Base-by-base conservation (phyloP, 1,139 yeast species). In the Kluyveromyces sp. region DNA sequence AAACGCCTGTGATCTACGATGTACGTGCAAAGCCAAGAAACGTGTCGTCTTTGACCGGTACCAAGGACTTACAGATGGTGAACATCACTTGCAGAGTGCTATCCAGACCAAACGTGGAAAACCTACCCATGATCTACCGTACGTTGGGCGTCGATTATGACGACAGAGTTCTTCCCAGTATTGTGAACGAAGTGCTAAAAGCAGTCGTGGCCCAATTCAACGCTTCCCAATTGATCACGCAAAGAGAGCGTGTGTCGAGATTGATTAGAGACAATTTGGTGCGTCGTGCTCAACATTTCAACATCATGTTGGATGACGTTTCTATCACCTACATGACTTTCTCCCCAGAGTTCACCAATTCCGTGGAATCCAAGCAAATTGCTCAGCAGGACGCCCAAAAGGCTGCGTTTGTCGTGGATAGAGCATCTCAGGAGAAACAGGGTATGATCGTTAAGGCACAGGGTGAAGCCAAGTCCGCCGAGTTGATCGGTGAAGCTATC, bases 311-410 rank as follows among this genome's bases (percentile, higher is more conserved):
- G 57, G 99, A 92, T 65, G 98, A 92, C 67, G 98, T 94, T 40
- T 92, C 98, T 4, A 76, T 89, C 61, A 92, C 97, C 2, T 85
- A 71, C 59, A 94, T 92, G 96, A 86, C 96, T 1, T 92, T 92
- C 66, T 85, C 95, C 3, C 99, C 99, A 20, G 98, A 92, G 67
- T 92, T 92, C 67, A 89, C 97, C 44, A 81, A 83, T 39, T 98
- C 99, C 2, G 99, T 92, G 43, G 99, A 92, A 70, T 95, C 96
- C 47, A 92, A 92, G 69, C 98, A 92, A 70, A 92, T 92, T 66
- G 98, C 99, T 30, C 98, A 94, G 68, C 99, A 92, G 71, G 98
- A 92, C 65, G 97, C 98, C 25, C 96, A 92, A 70, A 80, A 95
- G 65, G 97, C 98, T 12, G 96, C 97, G 0, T 94, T 89, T 56